phyloP scores from a whole-genome alignment of 352 stramenopile genomes.

The Phytophthora citricola region DNA sequence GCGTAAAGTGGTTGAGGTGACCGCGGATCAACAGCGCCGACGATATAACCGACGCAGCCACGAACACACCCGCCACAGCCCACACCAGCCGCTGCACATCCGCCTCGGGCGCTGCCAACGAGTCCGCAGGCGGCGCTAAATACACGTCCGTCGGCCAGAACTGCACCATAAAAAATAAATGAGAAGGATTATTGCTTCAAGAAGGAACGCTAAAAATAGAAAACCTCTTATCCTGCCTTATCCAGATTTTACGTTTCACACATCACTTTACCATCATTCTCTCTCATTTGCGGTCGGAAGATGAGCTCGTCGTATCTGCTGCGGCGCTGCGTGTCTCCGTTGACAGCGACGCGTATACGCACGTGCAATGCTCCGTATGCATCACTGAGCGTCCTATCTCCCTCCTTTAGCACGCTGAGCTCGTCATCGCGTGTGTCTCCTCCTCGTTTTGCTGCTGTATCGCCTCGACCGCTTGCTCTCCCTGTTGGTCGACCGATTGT shows the following conservation, averaged over 20 bases:
- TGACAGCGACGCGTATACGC: constrained; percentile 13
- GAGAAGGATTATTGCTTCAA: constrained; percentile 8
- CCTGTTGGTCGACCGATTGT: neutral
- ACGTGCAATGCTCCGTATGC: constrained; percentile 1
- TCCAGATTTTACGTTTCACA: constrained; percentile 1
- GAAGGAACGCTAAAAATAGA: constrained; percentile 15
- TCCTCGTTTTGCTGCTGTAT: constrained; percentile 6
- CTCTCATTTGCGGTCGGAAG: neutral
- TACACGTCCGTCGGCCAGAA: constrained; percentile 27
- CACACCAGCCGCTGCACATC: constrained; percentile 78
- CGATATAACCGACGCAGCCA: constrained; percentile 87
- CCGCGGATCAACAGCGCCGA: constrained; percentile 91
- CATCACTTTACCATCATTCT: constrained; percentile 13
- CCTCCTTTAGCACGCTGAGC: constrained; percentile 9
- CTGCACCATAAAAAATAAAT: constrained; percentile 15
- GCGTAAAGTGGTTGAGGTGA: constrained; percentile 92
- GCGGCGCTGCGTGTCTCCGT: constrained; percentile 21
- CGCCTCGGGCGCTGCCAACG: constrained; percentile 50
- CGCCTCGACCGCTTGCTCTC: constrained; percentile 16
- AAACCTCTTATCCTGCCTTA: neutral
- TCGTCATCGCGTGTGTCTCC: constrained; percentile 2
- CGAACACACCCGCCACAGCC: constrained; percentile 92
- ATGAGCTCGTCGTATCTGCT: constrained; percentile 37
- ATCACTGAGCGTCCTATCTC: constrained; percentile 1
- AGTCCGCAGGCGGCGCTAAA: constrained; percentile 24